Evolutionary conservation across 148 eudicot genomes (phyloP).

Genomic region (Fallopia convolvulus): DNA sequence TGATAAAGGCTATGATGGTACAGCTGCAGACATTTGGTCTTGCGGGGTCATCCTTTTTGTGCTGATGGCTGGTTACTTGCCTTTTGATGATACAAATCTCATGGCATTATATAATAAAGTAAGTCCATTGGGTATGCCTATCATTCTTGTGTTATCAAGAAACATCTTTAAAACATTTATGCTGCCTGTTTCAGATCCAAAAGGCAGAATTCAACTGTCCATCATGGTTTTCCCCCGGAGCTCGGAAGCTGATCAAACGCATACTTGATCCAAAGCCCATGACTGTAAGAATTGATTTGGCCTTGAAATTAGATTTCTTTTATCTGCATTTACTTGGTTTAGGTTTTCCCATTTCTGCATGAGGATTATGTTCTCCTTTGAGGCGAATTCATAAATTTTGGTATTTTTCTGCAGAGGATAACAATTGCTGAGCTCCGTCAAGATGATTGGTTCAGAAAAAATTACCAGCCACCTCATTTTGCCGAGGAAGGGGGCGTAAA

Average conservation of each 20-base stretch:
- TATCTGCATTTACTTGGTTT: not conserved
- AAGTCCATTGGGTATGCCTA: conserved; percentile 16
- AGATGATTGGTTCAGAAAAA: conserved; percentile 83
- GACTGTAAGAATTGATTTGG: conserved; percentile 40
- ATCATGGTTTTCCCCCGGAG: conserved; percentile 65
- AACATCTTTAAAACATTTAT: not conserved
- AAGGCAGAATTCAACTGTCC: conserved; percentile 53
- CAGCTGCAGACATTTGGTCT: conserved; percentile 84
- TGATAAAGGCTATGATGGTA: conserved; percentile 80
- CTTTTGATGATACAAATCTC: conserved; percentile 76
- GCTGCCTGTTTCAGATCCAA: conserved; percentile 47
- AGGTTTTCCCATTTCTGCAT: not conserved
- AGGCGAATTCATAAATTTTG: not conserved
- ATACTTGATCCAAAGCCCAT: conserved; percentile 81
- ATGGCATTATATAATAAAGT: conserved; percentile 55
- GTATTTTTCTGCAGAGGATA: conserved; percentile 48
- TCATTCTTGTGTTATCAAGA: not conserved
- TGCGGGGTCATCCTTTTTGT: conserved; percentile 89
- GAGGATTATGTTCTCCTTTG: not conserved
- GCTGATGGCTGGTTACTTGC: conserved; percentile 87
- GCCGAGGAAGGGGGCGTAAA: conserved; percentile 55
- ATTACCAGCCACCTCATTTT: conserved; percentile 62
- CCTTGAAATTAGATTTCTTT: not conserved
- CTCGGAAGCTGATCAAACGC: conserved; percentile 50
- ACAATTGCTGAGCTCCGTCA: conserved; percentile 53